phyloP scores from a whole-genome alignment of 2,329 filamentous ascomycete species.

The Diaporthe sp. region DNA sequence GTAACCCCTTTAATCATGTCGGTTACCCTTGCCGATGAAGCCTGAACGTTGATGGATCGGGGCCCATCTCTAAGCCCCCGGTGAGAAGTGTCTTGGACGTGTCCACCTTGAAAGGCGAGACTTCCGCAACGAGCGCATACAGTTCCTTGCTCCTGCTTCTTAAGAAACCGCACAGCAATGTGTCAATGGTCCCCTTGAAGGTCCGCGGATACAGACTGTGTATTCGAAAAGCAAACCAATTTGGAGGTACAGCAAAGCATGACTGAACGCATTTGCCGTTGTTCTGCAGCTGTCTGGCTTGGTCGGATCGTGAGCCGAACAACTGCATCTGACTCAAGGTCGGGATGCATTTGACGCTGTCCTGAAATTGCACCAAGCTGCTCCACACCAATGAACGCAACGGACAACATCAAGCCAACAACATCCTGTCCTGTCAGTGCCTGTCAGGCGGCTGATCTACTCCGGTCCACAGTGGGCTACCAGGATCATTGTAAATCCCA shows the following conservation, averaged over 20 bases:
- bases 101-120: conserved; percentile 12
- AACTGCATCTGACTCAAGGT: background rate
- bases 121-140: background rate
- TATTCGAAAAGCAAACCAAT: background rate
- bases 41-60: conserved; percentile 11
- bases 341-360: background rate
- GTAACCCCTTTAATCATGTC: conserved; percentile 19
- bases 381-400: conserved; percentile 20
- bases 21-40: conserved; percentile 8
- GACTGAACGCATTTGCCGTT: background rate
- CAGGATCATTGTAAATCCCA: conserved; percentile 1
- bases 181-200: background rate
- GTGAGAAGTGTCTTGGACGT: conserved; percentile 12
- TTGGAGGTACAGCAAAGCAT: background rate
- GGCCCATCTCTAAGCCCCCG: conserved; percentile 17
- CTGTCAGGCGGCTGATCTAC: conserved; percentile 17
- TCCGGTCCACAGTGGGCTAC: conserved; percentile 16
- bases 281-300: background rate
- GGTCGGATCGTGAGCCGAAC: background rate
- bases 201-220: background rate
- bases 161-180: background rate
- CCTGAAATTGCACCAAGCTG: conserved; percentile 12
- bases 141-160: background rate
- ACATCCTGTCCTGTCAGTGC: background rate
- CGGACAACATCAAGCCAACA: background rate